Evolutionary conservation across 177 flowering plant genomes (phyloP).

Genomic region (Vitis hybrid): DNA sequence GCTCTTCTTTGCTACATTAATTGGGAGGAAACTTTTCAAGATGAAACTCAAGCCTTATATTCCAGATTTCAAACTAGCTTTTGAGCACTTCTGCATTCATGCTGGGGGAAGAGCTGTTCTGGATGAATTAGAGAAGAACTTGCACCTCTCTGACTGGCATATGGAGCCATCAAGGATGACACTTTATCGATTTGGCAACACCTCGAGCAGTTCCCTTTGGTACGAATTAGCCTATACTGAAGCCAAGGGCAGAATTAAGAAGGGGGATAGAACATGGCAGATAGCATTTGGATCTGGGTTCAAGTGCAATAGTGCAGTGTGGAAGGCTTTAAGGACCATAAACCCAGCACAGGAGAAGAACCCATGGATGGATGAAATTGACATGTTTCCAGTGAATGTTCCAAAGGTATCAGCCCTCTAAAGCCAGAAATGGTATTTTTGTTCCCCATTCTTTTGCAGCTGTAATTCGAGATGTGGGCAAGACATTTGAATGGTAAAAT

Average conservation of each 20-base stretch:
- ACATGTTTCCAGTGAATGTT: slow-evolving; percentile 56
- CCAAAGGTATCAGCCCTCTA: slow-evolving; percentile 45
- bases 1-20: slow-evolving; percentile 50
- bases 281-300: slow-evolving; percentile 75
- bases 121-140: slow-evolving; percentile 67
- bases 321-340: slow-evolving; percentile 63
- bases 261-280: slow-evolving; percentile 71
- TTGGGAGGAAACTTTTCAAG: slow-evolving; percentile 51
- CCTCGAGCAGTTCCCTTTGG: slow-evolving; percentile 81
- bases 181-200: slow-evolving; percentile 67
- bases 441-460: too few species aligned
- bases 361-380: slow-evolving; percentile 71
- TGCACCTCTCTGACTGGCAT: slow-evolving; percentile 60
- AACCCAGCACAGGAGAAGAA: slow-evolving; percentile 59
- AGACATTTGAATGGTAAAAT: too few species aligned
- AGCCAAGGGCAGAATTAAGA: slow-evolving; percentile 66
- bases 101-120: slow-evolving; percentile 73
- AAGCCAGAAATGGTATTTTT: not conserved
- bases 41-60: slow-evolving; percentile 65
- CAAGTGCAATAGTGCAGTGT: slow-evolving; percentile 77
- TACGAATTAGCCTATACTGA: slow-evolving; percentile 69
- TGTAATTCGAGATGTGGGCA: too few species aligned
- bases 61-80: slow-evolving; percentile 66
- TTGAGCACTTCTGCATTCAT: slow-evolving; percentile 72
- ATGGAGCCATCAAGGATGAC: slow-evolving; percentile 86